Base-by-base conservation (phyloP, 331 rosid genomes). In the Quercus lobata region DNA sequence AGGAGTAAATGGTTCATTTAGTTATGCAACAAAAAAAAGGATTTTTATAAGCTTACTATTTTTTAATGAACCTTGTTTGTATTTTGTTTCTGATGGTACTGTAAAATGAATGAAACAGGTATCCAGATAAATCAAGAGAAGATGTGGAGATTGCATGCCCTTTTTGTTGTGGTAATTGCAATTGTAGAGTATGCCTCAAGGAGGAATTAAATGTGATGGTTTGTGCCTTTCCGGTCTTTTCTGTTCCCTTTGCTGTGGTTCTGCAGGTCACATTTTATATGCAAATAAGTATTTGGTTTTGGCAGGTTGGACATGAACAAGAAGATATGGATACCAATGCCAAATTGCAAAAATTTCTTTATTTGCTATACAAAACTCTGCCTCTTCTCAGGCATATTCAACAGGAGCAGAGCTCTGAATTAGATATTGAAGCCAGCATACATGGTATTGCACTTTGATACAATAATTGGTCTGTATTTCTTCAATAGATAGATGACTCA, bases 121-220 rank as follows among this genome's bases (percentile, higher is more conserved):
- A 90, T 71, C 94, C 90, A 6, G 81, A 83, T 78, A 88, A 82
- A 82, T 77, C 90, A 54, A 86, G 82, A 72, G 82, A 80, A 80
- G 91, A 88, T 74, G 78, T 90, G 69, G 81, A 84, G 82, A 46
- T 8, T 61, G 80, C 86, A 21, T 90, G 94, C 57, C 94, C 94
- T 65, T 84, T 84, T 81, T 90, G 94, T 73, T 72, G 80, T 57
- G 83, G 83, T 69, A 82, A 86, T 80, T 88, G 94, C 86, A 90
- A 88, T 79, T 90, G 94, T 80, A 73, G 94, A 79, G 11, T 86
- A 80, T 90, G 94, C 78, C 82, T 90, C 76, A 86, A 88, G 86
- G 83, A 84, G 83, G 78, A 80, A 79, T 72, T 86, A 84, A 72
- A 83, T 49, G 70, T 75, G 52, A 29, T 80, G 88, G 91, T 88